phyloP scores from a whole-genome alignment of 2,329 filamentous ascomycete species.

The Xylaria sp. region DNA sequence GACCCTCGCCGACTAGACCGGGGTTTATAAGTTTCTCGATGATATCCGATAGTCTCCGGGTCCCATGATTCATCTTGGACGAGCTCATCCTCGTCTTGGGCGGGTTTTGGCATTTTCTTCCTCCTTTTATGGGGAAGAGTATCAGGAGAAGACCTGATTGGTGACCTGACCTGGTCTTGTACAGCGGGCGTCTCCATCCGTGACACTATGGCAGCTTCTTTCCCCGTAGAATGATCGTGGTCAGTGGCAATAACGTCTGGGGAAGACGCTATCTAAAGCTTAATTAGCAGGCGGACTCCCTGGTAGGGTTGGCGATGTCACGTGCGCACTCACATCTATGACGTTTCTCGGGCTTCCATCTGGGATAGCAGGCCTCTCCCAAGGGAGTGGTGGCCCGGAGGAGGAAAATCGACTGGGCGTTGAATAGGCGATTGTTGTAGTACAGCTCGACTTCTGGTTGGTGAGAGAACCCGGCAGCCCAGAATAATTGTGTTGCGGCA shows the following conservation, averaged over 20 bases:
- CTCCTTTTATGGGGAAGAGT: constrained; percentile 19
- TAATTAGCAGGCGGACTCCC: constrained; percentile 14
- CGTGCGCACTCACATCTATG: constrained; percentile 31
- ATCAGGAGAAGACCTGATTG: constrained; percentile 1
- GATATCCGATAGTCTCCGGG: constrained; percentile 11
- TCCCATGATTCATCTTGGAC: constrained; percentile 25
- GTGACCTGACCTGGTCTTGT: constrained; percentile 3
- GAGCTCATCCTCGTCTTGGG: constrained; percentile 36
- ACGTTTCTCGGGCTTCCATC: constrained; percentile 13
- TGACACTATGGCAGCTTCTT: background rate
- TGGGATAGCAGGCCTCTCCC: constrained; percentile 26
- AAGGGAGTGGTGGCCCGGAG: constrained; percentile 33
- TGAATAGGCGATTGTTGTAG: constrained; percentile 37
- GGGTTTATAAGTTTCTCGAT: constrained; percentile 25
- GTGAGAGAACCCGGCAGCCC: constrained; percentile 21
- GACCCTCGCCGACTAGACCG: constrained; percentile 24
- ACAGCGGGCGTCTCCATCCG: constrained; percentile 8
- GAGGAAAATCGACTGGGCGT: constrained; percentile 38
- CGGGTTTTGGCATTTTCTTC: constrained; percentile 20
- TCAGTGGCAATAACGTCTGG: constrained; percentile 31
- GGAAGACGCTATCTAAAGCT: constrained; percentile 33
- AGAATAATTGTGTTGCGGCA: constrained; percentile 23
- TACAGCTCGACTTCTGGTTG: constrained; percentile 36
- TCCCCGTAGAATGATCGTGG: constrained; percentile 7
- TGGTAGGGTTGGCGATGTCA: background rate